Evolutionary conservation across 1,284 basidiomycete species (phyloP), one percentile per base, ranked within the genome.

Genomic region (Cutaneotrichosporon mucoides): DNA sequence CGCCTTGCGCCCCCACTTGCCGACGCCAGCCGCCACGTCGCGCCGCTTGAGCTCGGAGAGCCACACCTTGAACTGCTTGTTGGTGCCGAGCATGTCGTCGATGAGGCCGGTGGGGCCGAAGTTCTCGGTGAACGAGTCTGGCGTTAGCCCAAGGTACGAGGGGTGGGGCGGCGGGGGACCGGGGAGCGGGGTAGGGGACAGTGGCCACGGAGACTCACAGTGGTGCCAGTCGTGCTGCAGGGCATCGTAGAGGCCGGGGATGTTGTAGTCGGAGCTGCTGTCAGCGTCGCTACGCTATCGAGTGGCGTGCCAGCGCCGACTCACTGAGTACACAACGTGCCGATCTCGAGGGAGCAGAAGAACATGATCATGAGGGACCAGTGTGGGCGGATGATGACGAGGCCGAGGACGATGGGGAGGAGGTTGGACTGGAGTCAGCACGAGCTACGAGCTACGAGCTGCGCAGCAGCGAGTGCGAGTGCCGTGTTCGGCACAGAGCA

Each of bases 161-260:
- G n/a, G n/a, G n/a, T n/a, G n/a, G n/a, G n/a, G n/a, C n/a, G n/a
- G n/a, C n/a, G n/a, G n/a, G n/a, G n/a, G n/a, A n/a, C n/a, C n/a
- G n/a, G n/a, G n/a, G n/a, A n/a, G n/a, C n/a, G n/a, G n/a, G n/a
- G n/a, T n/a, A n/a, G n/a, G n/a, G n/a, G n/a, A n/a, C 15, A 54
- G 57, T 16, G 4, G 13, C 33, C 4, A 12, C 8, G 12, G n/a
- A n/a, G 9, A 7, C 2, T 47, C 51, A 58, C 57, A 64, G 57
- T 64, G 62, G 55, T 64, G 62, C 62, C 62, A 64, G 62, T 64
- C 62, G 59, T 64, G 62, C 52, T 55, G 37, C 47, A 64, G 59
- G 16, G 62, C 56, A 36, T 64, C 57, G 55, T 57, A 56, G 38
- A 59, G 55, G n/a, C 55, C 56, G 15, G 62, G 62, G 12, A 64